Percentiles rank a stretch among this genome's conserved stretches.
phyloP scores from a whole-genome alignment of 768 basidiomycete genomes.

The Glaciozyma antarctica region DNA sequence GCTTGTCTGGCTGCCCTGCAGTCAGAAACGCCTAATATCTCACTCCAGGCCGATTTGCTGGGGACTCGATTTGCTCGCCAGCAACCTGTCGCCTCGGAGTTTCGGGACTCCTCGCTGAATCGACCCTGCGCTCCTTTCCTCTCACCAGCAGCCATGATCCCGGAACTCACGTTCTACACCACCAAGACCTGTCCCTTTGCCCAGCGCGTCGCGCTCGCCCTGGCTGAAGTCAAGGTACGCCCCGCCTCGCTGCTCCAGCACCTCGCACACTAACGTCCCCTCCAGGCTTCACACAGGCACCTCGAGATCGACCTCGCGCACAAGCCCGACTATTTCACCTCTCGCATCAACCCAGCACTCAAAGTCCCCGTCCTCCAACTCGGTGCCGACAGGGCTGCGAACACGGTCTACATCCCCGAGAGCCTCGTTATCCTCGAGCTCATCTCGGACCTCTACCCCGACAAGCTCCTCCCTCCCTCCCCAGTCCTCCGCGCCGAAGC shows the following conservation, averaged over 20 bases:
- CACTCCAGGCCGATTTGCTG: too few relatives aligned
- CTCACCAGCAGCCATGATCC: too few relatives aligned
- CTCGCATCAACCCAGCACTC: constrained; percentile 12
- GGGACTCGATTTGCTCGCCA: too few relatives aligned
- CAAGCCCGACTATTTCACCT: constrained; percentile 6
- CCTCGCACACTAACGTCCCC: too few relatives aligned
- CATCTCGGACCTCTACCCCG: constrained; percentile 15
- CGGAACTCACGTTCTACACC: too few relatives aligned
- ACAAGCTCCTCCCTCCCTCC: not conserved
- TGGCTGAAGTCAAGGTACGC: constrained; percentile 6
- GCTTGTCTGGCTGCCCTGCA: too few relatives aligned
- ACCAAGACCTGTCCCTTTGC: constrained; percentile 6
- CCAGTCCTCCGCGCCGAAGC: constrained; percentile 9
- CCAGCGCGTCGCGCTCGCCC: constrained; percentile 14
- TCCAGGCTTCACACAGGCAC: too few relatives aligned
- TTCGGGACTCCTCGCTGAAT: too few relatives aligned
- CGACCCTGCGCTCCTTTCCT: too few relatives aligned
- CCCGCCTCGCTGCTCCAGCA: too few relatives aligned
- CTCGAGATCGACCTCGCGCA: not conserved
- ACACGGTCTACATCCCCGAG: constrained; percentile 16
- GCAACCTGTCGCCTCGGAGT: too few relatives aligned
- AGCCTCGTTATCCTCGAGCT: constrained; percentile 13
- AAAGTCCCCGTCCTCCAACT: constrained; percentile 23
- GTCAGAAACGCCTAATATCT: too few relatives aligned
- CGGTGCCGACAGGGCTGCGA: not conserved